These are phyloP conservation scores for Naganishia friedmannii DNA, from an alignment of 768 basidiomycete species.

Conservation along the genomic window DNA sequence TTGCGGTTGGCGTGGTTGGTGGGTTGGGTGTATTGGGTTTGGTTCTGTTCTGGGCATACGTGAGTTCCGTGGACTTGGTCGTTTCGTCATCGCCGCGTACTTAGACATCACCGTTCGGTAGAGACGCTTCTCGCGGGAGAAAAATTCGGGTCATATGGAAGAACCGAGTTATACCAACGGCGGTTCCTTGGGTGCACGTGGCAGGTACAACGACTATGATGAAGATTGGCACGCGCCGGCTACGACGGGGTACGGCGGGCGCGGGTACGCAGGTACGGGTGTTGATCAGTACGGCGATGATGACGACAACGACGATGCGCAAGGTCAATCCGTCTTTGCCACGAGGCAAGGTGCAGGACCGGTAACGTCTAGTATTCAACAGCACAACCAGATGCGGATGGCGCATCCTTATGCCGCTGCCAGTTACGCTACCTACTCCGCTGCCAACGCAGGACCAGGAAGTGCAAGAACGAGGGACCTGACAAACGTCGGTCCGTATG, in stretches of 20 bases:
- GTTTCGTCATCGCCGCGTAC: no score
- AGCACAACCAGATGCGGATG: constrained; percentile 6
- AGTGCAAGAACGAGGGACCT: constrained; percentile 19
- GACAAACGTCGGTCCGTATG: constrained; percentile 20
- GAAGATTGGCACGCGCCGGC: constrained; percentile 5
- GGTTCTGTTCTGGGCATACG: constrained; percentile 7
- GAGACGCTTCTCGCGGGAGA: constrained; percentile 9
- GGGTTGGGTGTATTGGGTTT: constrained; percentile 8
- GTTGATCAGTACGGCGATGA: no score
- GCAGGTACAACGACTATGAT: constrained; percentile 4
- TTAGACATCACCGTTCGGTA: background rate
- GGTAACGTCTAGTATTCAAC: background rate
- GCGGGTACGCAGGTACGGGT: no score
- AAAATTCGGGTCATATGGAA: background rate
- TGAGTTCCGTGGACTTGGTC: background rate
- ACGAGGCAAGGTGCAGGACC: background rate
- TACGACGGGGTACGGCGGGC: background rate
- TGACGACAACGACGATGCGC: background rate
- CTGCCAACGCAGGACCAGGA: background rate
- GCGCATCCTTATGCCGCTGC: constrained; percentile 8
- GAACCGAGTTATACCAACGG: constrained; percentile 5
- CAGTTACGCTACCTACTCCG: background rate
- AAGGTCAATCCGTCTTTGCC: background rate
- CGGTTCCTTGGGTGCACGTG: background rate
- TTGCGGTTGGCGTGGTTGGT: constrained; percentile 15